Percentiles rank a stretch among this genome's conserved stretches.
phyloP scores from a whole-genome alignment of 2,329 filamentous ascomycete genomes.

The Neopestalotiopsis sp. region DNA sequence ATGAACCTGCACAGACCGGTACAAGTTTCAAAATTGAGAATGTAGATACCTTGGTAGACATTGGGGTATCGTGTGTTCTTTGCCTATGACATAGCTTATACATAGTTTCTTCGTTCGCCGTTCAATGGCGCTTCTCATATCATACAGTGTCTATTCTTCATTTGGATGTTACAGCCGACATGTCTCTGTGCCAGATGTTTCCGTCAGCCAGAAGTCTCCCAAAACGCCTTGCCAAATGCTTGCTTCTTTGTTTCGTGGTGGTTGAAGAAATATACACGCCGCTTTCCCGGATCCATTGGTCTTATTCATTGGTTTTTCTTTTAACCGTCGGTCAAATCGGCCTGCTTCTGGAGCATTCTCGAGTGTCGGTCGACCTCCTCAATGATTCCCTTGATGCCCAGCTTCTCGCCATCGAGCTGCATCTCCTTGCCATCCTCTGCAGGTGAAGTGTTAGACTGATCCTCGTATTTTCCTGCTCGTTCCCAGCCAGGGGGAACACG shows the following conservation, averaged over 20 bases:
- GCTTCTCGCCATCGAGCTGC: conserved; percentile 77
- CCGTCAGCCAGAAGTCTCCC: not conserved
- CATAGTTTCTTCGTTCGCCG: not conserved
- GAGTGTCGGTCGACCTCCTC: conserved; percentile 93
- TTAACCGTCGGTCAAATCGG: conserved; percentile 67
- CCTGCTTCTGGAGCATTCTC: conserved; percentile 78
- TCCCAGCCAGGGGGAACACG: not conserved
- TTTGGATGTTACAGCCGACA: not conserved
- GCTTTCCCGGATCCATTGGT: not conserved
- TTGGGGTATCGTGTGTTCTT: not conserved
- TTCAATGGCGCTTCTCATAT: not conserved
- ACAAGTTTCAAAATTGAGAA: not conserved
- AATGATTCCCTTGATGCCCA: conserved; percentile 84
- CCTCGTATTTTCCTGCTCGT: too few relatives aligned
- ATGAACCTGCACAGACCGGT: too few relatives aligned
- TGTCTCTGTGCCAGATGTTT: not conserved
- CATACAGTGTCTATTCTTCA: not conserved
- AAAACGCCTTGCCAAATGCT: not conserved
- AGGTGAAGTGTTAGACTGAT: conserved; percentile 24
- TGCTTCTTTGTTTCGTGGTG: not conserved
- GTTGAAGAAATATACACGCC: not conserved
- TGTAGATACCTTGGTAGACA: not conserved
- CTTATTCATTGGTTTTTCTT: not conserved
- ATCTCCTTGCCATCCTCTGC: conserved; percentile 92
- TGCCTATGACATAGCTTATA: not conserved